These are phyloP conservation scores for Trichomonascaceae sp. DNA, from an alignment of 1,139 yeast species.

Conservation along the genomic window DNA sequence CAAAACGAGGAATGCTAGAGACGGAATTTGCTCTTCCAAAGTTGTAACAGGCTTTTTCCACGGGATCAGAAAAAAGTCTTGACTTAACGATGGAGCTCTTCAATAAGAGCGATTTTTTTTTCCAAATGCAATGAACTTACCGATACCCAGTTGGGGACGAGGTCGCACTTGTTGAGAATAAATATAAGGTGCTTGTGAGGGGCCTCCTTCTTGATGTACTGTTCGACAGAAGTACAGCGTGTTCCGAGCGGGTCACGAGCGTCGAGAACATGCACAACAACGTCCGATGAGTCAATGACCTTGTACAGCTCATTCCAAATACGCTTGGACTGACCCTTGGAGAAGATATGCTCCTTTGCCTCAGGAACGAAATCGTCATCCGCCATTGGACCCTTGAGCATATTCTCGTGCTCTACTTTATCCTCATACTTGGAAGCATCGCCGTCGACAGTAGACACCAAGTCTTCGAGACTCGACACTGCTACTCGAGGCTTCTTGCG, in stretches of 20 bases:
- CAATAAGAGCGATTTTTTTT: conserved; percentile 30
- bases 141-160: conserved; percentile 98
- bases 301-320: conserved; percentile 97
- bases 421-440: conserved; percentile 58
- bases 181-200: conserved; percentile 93
- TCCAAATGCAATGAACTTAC: conserved; percentile 73
- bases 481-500: conserved; percentile 81
- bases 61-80: conserved; percentile 22
- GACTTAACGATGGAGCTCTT: conserved; percentile 32
- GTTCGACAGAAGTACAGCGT: conserved; percentile 85
- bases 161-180: conserved; percentile 93
- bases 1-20: conserved; percentile 40
- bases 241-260: conserved; percentile 98
- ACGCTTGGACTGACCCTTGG: conserved; percentile 95
- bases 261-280: conserved; percentile 88
- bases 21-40: conserved; percentile 72
- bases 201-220: conserved; percentile 83
- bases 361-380: conserved; percentile 70
- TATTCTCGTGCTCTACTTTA: conserved; percentile 37
- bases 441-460: conserved; percentile 47
- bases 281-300: conserved; percentile 95
- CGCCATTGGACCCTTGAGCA: conserved; percentile 47
- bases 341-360: conserved; percentile 90
- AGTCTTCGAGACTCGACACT: conserved; percentile 66
- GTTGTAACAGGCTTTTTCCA: conserved; percentile 73